Evolutionary conservation across 202 grass and related monocot genomes (phyloP).

Genomic region (Eragrostis tef): DNA sequence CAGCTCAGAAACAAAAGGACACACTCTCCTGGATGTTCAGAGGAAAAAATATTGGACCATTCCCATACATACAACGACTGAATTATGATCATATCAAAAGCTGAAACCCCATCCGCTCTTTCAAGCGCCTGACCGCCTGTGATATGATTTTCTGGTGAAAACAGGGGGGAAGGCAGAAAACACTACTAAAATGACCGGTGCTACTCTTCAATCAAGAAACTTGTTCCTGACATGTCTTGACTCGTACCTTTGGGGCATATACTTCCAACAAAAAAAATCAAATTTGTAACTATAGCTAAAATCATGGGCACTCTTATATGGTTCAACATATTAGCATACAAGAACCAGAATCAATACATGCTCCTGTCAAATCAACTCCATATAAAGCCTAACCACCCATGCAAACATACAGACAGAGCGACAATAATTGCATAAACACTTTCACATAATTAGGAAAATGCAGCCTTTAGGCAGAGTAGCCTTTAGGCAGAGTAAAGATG

Average conservation of each 20-base stretch:
- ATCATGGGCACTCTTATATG: not conserved
- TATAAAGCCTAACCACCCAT: not conserved
- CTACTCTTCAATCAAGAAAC: no score
- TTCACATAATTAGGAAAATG: not conserved
- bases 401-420: not conserved
- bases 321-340: not conserved
- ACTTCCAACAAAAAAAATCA: not conserved
- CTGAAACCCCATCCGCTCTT: not conserved
- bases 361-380: not conserved
- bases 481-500: slow-evolving; percentile 1
- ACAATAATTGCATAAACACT: not conserved
- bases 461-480: not conserved
- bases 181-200: no score
- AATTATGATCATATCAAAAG: not conserved
- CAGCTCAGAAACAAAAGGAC: no score
- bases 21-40: no score
- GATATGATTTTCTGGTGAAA: no score
- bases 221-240: not conserved
- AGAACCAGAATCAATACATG: not conserved
- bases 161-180: no score
- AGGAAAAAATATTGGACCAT: not conserved
- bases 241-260: not conserved
- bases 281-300: not conserved
- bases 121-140: not conserved
- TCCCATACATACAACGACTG: not conserved